These are phyloP conservation scores for Aspergillus egyptiacus DNA, from an alignment of 495 filamentous ascomycete species.

Conservation along the genomic window DNA sequence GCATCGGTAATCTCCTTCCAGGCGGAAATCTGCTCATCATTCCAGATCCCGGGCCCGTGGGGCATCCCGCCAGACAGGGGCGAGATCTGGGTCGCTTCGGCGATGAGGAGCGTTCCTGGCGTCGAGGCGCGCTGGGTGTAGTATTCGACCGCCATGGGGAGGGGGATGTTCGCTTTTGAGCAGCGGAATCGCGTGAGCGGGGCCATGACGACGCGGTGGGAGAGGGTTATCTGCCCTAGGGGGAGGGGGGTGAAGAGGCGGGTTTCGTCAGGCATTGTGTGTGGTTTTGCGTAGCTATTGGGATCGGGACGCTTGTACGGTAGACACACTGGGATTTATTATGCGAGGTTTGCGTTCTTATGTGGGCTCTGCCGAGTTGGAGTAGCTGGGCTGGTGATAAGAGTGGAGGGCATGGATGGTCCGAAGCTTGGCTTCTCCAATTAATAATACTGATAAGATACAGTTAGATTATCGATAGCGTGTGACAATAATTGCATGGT, in stretches of 20 bases:
- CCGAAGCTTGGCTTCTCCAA: too few species aligned
- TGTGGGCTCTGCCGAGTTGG: too few species aligned
- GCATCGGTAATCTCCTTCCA: conserved; percentile 47
- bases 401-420: too few species aligned
- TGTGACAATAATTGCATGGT: too few species aligned
- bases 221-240: background rate
- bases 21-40: conserved; percentile 33
- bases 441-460: too few species aligned
- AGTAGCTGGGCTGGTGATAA: too few species aligned
- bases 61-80: conserved; percentile 38
- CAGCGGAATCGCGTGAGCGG: conserved; percentile 47
- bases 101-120: conserved; percentile 46
- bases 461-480: too few species aligned
- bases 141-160: conserved; percentile 37
- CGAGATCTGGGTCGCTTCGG: conserved; percentile 61
- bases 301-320: too few species aligned
- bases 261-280: too few species aligned
- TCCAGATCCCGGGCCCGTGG: conserved; percentile 45
- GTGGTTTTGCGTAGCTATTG: too few species aligned
- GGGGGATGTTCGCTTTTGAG: conserved; percentile 25
- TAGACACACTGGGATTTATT: too few species aligned
- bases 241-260: background rate
- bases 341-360: too few species aligned
- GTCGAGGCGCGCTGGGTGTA: conserved; percentile 46
- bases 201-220: conserved; percentile 46